A percentile compares a stretch with the other conserved stretches of the same genome.
phyloP scores from a whole-genome alignment of 768 basidiomycete genomes.

The Rhodosporidiobolus sp. region DNA sequence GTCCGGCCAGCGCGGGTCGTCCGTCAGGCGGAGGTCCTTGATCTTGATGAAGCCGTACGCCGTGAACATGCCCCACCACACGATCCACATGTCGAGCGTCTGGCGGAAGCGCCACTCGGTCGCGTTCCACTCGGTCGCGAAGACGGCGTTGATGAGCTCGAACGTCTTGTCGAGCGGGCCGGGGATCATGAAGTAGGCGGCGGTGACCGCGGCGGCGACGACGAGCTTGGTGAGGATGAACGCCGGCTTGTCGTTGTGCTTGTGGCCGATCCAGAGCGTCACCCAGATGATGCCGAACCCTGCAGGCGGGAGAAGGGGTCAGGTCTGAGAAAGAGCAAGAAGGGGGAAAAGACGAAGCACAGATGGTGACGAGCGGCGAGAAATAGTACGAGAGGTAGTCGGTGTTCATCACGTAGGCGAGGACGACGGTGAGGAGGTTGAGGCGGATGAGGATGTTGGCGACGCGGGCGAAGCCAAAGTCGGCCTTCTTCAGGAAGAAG shows the following conservation, averaged over 20 bases:
- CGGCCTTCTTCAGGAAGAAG: conserved; percentile 84
- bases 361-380: conserved; percentile 81
- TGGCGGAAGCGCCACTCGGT: conserved; percentile 85
- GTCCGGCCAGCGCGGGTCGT: conserved; percentile 65
- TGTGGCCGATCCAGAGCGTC: conserved; percentile 69
- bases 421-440: conserved; percentile 74
- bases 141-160: conserved; percentile 61
- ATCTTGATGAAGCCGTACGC: conserved; percentile 71
- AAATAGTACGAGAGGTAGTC: conserved; percentile 90
- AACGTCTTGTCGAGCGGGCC: conserved; percentile 68
- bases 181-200: conserved; percentile 62
- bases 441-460: conserved; percentile 74
- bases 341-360: conserved; percentile 27
- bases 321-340: not conserved
- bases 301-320: not conserved
- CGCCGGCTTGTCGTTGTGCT: conserved; percentile 65
- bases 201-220: conserved; percentile 62
- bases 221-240: conserved; percentile 71
- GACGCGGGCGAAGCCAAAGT: conserved; percentile 74
- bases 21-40: conserved; percentile 67
- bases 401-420: conserved; percentile 88
- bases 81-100: conserved; percentile 81
- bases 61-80: conserved; percentile 78
- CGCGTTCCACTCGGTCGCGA: conserved; percentile 76
- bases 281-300: conserved; percentile 79